phyloP scores from a whole-genome alignment of 345 rosid genomes.

The Dovyalis caffra region DNA sequence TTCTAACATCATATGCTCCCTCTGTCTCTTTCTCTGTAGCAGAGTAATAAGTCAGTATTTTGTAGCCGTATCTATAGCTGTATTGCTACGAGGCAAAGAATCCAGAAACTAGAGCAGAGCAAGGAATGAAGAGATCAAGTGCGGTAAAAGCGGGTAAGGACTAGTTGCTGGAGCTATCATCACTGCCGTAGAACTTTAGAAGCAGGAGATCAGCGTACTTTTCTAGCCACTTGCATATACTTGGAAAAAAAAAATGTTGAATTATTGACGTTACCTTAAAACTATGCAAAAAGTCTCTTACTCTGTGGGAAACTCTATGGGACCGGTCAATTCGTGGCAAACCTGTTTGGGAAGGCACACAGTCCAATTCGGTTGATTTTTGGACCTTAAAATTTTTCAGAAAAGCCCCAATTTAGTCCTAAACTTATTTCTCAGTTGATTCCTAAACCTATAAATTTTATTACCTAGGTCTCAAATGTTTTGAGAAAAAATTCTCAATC shows the following conservation, averaged over 20 bases:
- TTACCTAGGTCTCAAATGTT: no score
- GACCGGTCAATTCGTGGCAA: not conserved
- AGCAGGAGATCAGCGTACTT: not conserved
- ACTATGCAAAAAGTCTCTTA: not conserved
- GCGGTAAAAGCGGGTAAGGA: not conserved
- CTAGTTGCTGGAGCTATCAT: not conserved
- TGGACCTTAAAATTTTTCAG: not conserved
- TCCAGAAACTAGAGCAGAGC: not conserved
- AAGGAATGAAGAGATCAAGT: not conserved
- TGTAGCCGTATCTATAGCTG: no score
- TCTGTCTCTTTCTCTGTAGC: slow-evolving; percentile 15
- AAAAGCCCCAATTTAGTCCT: no score
- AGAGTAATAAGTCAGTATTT: no score
- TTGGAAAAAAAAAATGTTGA: not conserved
- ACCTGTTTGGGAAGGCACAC: not conserved
- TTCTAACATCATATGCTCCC: slow-evolving; percentile 8
- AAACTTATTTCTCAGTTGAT: no score
- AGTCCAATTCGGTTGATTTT: not conserved
- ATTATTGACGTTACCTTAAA: not conserved
- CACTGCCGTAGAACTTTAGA: no score
- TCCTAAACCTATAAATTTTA: no score
- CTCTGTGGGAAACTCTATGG: not conserved
- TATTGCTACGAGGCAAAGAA: no score
- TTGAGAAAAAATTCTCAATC: no score
- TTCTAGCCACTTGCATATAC: not conserved